Evolutionary conservation across 208 protist species (phyloP).

Genomic region (Kentomonas sorsogonicus): DNA sequence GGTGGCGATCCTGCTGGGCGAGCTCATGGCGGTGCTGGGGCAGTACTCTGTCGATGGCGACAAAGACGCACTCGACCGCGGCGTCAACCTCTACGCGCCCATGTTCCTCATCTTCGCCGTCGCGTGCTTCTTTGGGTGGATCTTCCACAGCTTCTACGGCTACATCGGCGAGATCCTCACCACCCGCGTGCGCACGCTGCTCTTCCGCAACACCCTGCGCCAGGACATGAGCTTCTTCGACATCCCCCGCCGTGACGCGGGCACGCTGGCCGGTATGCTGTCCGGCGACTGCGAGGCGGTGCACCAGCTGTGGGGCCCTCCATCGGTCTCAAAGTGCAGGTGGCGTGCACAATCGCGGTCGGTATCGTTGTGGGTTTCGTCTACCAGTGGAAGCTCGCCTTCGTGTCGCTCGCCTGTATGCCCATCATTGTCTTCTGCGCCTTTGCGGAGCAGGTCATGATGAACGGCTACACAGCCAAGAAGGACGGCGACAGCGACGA

Average conservation of each 20-base stretch:
- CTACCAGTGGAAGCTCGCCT: slow-evolving; percentile 67
- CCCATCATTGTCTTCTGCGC: slow-evolving; percentile 32
- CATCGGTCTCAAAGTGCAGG: slow-evolving; percentile 52
- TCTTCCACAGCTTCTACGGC: slow-evolving; percentile 53
- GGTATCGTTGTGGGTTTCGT: slow-evolving; percentile 50
- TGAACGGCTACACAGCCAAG: slow-evolving; percentile 24
- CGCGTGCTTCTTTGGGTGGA: slow-evolving; percentile 27
- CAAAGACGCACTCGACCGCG: slow-evolving; percentile 18
- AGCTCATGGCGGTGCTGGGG: slow-evolving; percentile 30
- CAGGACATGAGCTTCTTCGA: slow-evolving; percentile 86
- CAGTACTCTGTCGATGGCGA: slow-evolving; percentile 22
- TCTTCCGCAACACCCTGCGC: slow-evolving; percentile 56
- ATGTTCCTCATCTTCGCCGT: slow-evolving; percentile 42
- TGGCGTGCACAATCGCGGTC: slow-evolving; percentile 25
- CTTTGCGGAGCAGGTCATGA: slow-evolving; percentile 31
- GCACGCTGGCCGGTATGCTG: slow-evolving; percentile 61
- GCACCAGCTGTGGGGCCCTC: slow-evolving; percentile 60
- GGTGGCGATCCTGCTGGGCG: slow-evolving; percentile 41
- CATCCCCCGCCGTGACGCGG: slow-evolving; percentile 52
- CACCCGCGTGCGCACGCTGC: slow-evolving; percentile 42
- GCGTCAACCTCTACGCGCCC: slow-evolving; percentile 32
- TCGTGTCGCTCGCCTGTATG: slow-evolving; percentile 42
- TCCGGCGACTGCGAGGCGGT: slow-evolving; percentile 74
- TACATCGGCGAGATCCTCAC: slow-evolving; percentile 64
- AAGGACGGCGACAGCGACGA: slow-evolving; percentile 34